phyloP scores from a whole-genome alignment of 352 stramenopile species.

The Pythium dissimile region DNA sequence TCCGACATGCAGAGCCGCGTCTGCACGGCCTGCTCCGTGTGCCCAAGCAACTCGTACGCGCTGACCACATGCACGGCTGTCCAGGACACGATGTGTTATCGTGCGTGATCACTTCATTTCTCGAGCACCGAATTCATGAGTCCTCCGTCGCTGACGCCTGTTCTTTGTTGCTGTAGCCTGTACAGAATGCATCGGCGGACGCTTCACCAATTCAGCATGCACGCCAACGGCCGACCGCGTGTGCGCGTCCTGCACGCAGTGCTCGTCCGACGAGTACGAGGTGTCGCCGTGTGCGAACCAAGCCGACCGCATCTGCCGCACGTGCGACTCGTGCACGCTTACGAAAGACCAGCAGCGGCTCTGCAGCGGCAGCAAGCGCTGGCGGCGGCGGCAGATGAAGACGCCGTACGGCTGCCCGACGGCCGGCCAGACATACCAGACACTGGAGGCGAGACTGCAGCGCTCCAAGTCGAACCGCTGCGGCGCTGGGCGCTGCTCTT shows the following conservation, averaged over 20 bases:
- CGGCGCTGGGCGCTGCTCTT: slow-evolving; percentile 68
- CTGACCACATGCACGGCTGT: slow-evolving; percentile 40
- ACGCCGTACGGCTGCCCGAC: slow-evolving; percentile 66
- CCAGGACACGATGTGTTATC: slow-evolving; percentile 64
- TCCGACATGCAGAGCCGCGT: slow-evolving; percentile 57
- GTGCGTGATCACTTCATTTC: slow-evolving; percentile 32
- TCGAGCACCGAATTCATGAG: too few species aligned
- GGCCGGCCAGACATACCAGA: slow-evolving; percentile 47
- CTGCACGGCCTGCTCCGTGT: slow-evolving; percentile 54
- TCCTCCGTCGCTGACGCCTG: too few species aligned
- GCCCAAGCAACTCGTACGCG: slow-evolving; percentile 54
- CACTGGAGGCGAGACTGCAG: slow-evolving; percentile 59
- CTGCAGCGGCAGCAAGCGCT: slow-evolving; percentile 55
- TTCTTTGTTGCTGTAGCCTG: slow-evolving; percentile 33
- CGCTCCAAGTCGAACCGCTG: slow-evolving; percentile 66
- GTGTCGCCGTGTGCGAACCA: slow-evolving; percentile 48
- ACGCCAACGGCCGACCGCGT: slow-evolving; percentile 54
- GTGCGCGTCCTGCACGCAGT: slow-evolving; percentile 57
- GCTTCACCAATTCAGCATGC: slow-evolving; percentile 44
- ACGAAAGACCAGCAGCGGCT: slow-evolving; percentile 49
- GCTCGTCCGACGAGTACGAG: slow-evolving; percentile 71
- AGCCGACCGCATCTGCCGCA: slow-evolving; percentile 57
- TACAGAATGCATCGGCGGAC: slow-evolving; percentile 52
- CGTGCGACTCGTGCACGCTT: slow-evolving; percentile 70
- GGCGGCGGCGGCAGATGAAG: slow-evolving; percentile 60